phyloP scores from a whole-genome alignment of 2,329 filamentous ascomycete species.

The Periglandula ipomoeae region DNA sequence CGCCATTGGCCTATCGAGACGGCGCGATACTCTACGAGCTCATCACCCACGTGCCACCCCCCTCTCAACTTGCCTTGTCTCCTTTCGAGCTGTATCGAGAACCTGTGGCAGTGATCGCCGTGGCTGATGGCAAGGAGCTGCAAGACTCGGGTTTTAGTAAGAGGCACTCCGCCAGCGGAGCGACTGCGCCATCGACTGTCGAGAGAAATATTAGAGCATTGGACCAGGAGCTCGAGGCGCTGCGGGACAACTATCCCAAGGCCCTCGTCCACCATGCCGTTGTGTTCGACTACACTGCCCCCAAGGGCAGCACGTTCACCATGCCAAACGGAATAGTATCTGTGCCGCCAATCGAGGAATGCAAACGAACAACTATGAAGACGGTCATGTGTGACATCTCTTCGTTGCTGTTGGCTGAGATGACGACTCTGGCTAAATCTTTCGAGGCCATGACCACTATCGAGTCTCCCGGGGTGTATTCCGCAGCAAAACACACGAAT shows the following conservation, averaged over 20 bases:
- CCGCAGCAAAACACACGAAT: conserved; percentile 29
- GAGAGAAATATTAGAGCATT: conserved; percentile 51
- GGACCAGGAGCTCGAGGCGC: conserved; percentile 58
- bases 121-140: conserved; percentile 73
- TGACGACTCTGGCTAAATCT: conserved; percentile 64
- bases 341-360: conserved; percentile 59
- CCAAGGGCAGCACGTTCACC: conserved; percentile 38
- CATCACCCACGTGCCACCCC: conserved; percentile 68
- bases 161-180: conserved; percentile 39
- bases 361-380: conserved; percentile 71
- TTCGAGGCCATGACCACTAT: conserved; percentile 66
- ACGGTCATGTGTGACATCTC: conserved; percentile 74
- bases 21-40: conserved; percentile 86
- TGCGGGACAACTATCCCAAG: conserved; percentile 65
- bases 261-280: conserved; percentile 70
- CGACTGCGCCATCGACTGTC: conserved; percentile 37
- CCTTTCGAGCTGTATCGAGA: conserved; percentile 90
- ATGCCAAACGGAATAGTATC: conserved; percentile 58
- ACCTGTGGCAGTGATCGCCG: conserved; percentile 70
- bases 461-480: conserved; percentile 59
- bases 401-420: conserved; percentile 62
- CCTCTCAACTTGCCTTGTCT: conserved; percentile 68
- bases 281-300: conserved; percentile 62
- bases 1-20: conserved; percentile 75
- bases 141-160: conserved; percentile 43